Conservation (phyloP, 345 rosid species). For the Linum trigynum region DNA sequence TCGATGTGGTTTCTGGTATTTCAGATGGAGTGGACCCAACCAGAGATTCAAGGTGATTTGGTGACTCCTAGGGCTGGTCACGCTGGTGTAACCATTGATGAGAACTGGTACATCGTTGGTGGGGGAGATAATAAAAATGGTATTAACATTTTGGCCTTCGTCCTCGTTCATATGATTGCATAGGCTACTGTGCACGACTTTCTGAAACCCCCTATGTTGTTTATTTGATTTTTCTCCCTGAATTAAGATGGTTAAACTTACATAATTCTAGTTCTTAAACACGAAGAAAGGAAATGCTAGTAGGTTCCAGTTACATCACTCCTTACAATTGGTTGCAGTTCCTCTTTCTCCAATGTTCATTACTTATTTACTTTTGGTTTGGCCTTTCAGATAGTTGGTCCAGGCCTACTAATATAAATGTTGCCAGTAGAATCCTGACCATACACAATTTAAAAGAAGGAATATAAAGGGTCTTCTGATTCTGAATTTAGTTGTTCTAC, state of each 20-base stretch:
- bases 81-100: slow-evolving; percentile 89
- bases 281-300: neutral
- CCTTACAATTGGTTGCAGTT: no score
- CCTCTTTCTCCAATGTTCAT: no score
- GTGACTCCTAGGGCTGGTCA: slow-evolving; percentile 96
- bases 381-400: no score
- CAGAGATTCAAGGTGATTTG: slow-evolving; percentile 77
- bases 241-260: no score
- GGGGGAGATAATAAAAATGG: slow-evolving; percentile 98
- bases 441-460: no score
- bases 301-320: neutral
- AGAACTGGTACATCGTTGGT: slow-evolving; percentile 98
- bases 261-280: neutral
- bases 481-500: neutral
- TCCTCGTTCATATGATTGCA: slow-evolving; percentile 1
- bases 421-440: neutral
- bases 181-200: slow-evolving; percentile 3
- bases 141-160: slow-evolving; percentile 17
- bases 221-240: neutral
- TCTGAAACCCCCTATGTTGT: neutral
- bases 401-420: no score
- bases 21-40: slow-evolving; percentile 98
- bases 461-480: neutral
- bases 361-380: no score
- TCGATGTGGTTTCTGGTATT: slow-evolving; percentile 14